Conservation (phyloP, 306 rosid genomes). For the Ammopiptanthus mongolicus region DNA sequence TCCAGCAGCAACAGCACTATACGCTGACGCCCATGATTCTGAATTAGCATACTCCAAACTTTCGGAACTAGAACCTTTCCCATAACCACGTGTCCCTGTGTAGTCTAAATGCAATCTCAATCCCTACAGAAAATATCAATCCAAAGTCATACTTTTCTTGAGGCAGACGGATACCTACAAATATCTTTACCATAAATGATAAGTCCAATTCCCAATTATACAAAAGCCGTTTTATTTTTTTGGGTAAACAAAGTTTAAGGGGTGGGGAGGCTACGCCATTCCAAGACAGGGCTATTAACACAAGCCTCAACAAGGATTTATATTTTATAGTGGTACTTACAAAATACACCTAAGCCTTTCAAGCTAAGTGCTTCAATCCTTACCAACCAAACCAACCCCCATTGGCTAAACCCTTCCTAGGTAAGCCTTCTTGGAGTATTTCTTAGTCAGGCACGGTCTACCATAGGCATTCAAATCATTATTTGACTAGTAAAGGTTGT, state of each 20-base stretch:
- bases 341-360: background rate
- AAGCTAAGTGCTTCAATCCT: background rate
- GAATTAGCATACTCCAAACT: constrained; percentile 46
- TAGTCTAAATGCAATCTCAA: constrained; percentile 87
- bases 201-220: background rate
- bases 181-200: background rate
- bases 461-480: too few relatives aligned
- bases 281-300: background rate
- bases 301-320: background rate
- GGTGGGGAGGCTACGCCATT: background rate
- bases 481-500: too few relatives aligned
- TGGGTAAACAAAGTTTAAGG: background rate
- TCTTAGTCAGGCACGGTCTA: too few relatives aligned
- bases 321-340: background rate
- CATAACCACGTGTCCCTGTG: constrained; percentile 32
- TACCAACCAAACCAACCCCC: background rate
- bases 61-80: constrained; percentile 40
- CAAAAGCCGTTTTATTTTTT: background rate
- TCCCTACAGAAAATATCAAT: constrained; percentile 51
- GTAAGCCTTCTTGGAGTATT: background rate
- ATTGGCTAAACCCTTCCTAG: background rate
- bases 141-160: constrained; percentile 18
- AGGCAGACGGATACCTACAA: background rate
- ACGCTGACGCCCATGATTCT: constrained; percentile 94
- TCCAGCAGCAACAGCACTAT: constrained; percentile 83